Base-by-base conservation (phyloP, 345 rosid species). In the Ceriops decandra region DNA sequence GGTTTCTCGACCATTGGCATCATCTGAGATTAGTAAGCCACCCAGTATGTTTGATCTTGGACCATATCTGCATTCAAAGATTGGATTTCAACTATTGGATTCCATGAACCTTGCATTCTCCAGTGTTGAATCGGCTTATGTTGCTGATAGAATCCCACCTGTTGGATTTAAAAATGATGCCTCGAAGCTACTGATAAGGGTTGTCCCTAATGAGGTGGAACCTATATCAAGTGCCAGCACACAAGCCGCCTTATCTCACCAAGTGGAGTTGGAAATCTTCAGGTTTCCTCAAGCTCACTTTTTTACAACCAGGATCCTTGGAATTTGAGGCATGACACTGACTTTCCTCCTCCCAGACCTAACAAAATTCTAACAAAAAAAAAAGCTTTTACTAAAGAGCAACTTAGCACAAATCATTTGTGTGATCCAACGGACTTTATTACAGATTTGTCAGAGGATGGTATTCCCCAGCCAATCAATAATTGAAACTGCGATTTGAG, bases 251-350 rank as follows among this genome's bases (percentile, higher is more conserved):
- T 36, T 66, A 15, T 63, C 81, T 63, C 81, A 62, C 68, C 82
- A 69, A 24, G 66, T 64, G 58, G 66, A 64, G 67, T 35, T 52
- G 79, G 71, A 52, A 83, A 79, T 69, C 57, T 73, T 36, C 82
- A 69, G 68, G 88, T 81, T 73, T 82, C 82, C 24, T 81, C 91
- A 5, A 79, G 85, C 53, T 85, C 89, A 20, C 77, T 84, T 62
- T 87, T 85, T 77, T 79, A 81, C 72, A 79, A 78, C 74, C 91
- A 87, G 82, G 87, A 87, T 73, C 95, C 88, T 56, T 87, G 87
- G 86, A 83, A 79, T 75, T 70, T 84, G 51, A 81, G 52, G 66
- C 80, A 77, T 62, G 90, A 80, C 67, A 35, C 70, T 72, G 84
- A 74, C 46, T 76, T 83, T 64, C 88, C 79, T 81, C 88, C 87